phyloP scores from a whole-genome alignment of 306 rosid species.

The Heteromeles arbutifolia region DNA sequence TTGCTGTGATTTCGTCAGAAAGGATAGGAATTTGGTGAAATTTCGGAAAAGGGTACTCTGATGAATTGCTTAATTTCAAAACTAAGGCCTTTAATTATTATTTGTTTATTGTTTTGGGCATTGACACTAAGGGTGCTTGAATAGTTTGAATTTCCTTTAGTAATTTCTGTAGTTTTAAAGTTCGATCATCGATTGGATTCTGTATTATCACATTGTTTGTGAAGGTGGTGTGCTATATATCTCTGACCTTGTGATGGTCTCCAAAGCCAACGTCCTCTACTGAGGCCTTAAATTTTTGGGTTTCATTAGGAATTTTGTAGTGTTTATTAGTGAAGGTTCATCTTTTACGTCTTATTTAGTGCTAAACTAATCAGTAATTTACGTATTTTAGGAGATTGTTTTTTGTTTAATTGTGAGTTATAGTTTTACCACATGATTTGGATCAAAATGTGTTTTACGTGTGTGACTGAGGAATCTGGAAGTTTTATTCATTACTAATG shows the following conservation, averaged over 20 bases:
- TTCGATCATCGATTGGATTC: background rate
- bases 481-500: background rate
- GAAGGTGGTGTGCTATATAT: background rate
- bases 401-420: background rate
- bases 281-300: background rate
- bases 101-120: background rate
- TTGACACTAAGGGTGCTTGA: background rate
- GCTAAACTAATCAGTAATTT: background rate
- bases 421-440: background rate
- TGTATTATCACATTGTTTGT: background rate
- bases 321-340: background rate
- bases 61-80: background rate
- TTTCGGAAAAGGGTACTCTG: background rate
- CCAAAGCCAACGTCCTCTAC: background rate
- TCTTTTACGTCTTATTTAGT: background rate
- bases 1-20: background rate
- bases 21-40: background rate
- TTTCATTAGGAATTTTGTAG: background rate
- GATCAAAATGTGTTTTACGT: background rate
- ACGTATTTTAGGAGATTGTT: background rate
- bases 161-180: background rate
- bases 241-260: background rate
- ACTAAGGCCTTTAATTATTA: background rate
- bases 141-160: background rate
- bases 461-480: background rate